These are phyloP conservation scores for Arthrobotrys sinensis DNA, from an alignment of 2,329 filamentous ascomycete species.

Conservation along the genomic window DNA sequence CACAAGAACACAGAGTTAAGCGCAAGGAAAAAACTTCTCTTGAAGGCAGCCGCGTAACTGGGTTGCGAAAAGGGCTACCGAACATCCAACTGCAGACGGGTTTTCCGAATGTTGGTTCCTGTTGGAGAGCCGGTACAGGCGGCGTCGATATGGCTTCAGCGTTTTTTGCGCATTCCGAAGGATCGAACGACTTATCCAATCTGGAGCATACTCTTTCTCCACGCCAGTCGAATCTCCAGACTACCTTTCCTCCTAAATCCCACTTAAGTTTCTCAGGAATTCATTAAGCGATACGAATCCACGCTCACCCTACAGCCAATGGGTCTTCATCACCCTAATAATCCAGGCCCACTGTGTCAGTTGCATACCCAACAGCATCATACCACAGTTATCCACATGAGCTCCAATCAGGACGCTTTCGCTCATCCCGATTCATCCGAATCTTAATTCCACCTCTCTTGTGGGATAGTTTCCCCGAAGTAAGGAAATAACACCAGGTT, in stretches of 20 bases:
- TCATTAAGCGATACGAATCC: too few relatives aligned
- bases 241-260: too few relatives aligned
- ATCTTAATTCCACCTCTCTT: conserved; percentile 29
- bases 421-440: conserved; percentile 27
- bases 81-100: conserved; percentile 3
- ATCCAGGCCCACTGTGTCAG: too few relatives aligned
- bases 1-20: not conserved
- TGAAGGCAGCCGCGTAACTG: not conserved
- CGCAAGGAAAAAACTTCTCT: too few relatives aligned
- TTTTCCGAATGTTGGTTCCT: conserved; percentile 8
- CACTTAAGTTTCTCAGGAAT: too few relatives aligned
- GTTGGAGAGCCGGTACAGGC: not conserved
- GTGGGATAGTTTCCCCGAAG: conserved; percentile 1
- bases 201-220: too few relatives aligned
- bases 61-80: not conserved
- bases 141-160: not conserved
- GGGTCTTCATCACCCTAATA: too few relatives aligned
- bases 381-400: not conserved
- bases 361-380: not conserved
- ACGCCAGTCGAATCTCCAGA: too few relatives aligned
- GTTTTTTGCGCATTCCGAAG: not conserved
- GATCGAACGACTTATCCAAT: not conserved
- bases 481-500: not conserved
- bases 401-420: not conserved
- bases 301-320: too few relatives aligned